Conservation (phyloP, 2,329 filamentous ascomycete genomes). For the Anisogramma anomala region DNA sequence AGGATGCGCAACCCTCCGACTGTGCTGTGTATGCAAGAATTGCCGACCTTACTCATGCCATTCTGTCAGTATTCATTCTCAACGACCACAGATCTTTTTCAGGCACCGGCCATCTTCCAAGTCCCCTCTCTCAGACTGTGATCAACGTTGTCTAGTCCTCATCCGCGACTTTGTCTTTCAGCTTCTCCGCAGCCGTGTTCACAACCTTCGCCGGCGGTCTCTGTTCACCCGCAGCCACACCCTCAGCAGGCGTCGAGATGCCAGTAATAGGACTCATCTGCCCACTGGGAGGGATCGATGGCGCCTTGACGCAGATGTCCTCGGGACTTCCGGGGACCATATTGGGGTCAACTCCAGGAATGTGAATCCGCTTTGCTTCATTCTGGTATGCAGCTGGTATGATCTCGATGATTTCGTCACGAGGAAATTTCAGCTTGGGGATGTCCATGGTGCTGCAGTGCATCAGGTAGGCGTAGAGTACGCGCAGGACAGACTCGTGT, state of each 20-base stretch:
- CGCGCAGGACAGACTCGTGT: conserved; percentile 92
- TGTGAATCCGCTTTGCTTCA: conserved; percentile 79
- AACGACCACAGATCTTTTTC: too few relatives aligned
- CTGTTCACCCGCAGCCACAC: conserved; percentile 22
- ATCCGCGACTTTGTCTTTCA: conserved; percentile 41
- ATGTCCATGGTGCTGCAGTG: conserved; percentile 94
- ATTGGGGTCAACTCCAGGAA: conserved; percentile 54
- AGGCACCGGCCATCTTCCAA: too few relatives aligned
- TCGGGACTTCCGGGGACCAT: conserved; percentile 70
- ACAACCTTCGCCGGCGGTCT: conserved; percentile 37
- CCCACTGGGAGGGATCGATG: conserved; percentile 32
- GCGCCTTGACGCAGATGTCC: conserved; percentile 68
- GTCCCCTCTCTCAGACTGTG: too few relatives aligned
- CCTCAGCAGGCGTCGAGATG: conserved; percentile 35
- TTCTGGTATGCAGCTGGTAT: conserved; percentile 97
- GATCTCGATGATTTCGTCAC: conserved; percentile 97
- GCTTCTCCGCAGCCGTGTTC: conserved; percentile 37
- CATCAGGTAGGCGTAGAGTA: conserved; percentile 96
- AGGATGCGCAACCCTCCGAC: too few relatives aligned
- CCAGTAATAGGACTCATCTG: conserved; percentile 35
- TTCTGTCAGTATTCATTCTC: too few relatives aligned
- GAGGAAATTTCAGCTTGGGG: conserved; percentile 81
- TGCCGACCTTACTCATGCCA: too few relatives aligned
- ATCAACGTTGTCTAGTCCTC: conserved; percentile 30
- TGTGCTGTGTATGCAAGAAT: too few relatives aligned